These are phyloP conservation scores for Microthlaspi erraticum DNA, from an alignment of 345 rosid species.

Conservation along the genomic window DNA sequence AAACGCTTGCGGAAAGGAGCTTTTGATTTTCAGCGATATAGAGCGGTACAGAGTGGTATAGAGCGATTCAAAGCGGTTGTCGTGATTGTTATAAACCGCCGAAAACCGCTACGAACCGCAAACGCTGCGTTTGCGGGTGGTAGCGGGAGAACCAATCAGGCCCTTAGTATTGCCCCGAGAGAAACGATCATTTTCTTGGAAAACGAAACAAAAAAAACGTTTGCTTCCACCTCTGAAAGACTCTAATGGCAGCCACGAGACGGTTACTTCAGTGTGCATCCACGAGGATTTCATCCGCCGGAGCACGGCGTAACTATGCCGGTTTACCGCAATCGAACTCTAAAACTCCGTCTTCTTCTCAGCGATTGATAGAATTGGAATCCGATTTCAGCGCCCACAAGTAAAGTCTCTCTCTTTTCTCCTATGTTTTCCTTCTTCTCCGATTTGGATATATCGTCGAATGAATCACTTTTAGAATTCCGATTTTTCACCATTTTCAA, in stretches of 20 bases:
- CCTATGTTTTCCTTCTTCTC: neutral
- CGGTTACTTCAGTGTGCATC: conserved; percentile 42
- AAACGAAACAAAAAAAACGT: neutral
- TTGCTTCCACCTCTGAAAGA: conserved; percentile 22
- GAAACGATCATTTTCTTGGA: too few species aligned
- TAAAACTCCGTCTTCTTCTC: conserved; percentile 58
- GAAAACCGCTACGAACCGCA: too few species aligned
- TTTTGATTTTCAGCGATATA: too few species aligned
- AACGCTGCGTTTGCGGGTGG: too few species aligned
- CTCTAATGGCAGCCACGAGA: conserved; percentile 49
- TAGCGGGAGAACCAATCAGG: too few species aligned
- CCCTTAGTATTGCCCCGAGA: too few species aligned
- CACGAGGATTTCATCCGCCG: conserved; percentile 36
- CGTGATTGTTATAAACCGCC: too few species aligned
- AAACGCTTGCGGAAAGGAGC: too few species aligned
- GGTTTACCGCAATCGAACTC: conserved; percentile 49
- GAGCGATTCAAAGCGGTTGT: too few species aligned
- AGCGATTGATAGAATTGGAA: conserved; percentile 72
- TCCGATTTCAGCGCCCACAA: conserved; percentile 89
- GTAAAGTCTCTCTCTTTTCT: conserved; percentile 45
- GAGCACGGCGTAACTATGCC: conserved; percentile 53
- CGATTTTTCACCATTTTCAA: neutral
- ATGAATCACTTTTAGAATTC: neutral
- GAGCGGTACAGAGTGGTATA: too few species aligned
- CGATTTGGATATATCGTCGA: neutral